Evolutionary conservation across 2,329 filamentous ascomycete species (phyloP).

Genomic region (Penicillium glabrum): DNA sequence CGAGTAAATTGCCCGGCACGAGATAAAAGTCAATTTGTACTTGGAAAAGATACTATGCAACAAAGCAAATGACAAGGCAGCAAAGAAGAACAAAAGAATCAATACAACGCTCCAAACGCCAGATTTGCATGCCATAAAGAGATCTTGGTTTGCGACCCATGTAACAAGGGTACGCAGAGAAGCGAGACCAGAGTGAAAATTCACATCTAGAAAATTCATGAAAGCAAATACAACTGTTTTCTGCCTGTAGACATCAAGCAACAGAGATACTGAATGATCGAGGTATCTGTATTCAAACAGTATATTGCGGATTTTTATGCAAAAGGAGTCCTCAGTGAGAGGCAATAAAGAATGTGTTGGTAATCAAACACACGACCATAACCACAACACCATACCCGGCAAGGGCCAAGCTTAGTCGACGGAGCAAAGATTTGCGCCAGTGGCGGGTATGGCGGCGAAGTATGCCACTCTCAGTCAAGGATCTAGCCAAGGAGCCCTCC

Average conservation of each 20-base stretch:
- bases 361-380: constrained; percentile 83
- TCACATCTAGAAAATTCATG: not conserved
- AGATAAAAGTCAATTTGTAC: not conserved
- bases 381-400: constrained; percentile 82
- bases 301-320: not conserved
- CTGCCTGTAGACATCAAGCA: not conserved
- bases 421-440: constrained; percentile 63
- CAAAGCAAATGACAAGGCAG: not conserved
- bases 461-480: constrained; percentile 57
- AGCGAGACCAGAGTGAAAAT: not conserved
- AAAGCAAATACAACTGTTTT: not conserved
- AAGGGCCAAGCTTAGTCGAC: constrained; percentile 72
- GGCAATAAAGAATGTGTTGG: constrained; percentile 78
- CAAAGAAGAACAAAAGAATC: not conserved
- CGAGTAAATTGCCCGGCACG: not conserved
- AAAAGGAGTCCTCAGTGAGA: constrained; percentile 52
- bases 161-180: not conserved
- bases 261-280: not conserved
- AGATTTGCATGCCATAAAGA: not conserved
- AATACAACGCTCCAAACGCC: constrained; percentile 1
- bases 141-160: too few species aligned
- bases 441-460: constrained; percentile 62
- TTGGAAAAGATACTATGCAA: not conserved
- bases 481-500: constrained; percentile 39
- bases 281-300: not conserved